Base-by-base conservation (phyloP, 2,329 filamentous ascomycete genomes). In the Cryphonectria parasitica region DNA sequence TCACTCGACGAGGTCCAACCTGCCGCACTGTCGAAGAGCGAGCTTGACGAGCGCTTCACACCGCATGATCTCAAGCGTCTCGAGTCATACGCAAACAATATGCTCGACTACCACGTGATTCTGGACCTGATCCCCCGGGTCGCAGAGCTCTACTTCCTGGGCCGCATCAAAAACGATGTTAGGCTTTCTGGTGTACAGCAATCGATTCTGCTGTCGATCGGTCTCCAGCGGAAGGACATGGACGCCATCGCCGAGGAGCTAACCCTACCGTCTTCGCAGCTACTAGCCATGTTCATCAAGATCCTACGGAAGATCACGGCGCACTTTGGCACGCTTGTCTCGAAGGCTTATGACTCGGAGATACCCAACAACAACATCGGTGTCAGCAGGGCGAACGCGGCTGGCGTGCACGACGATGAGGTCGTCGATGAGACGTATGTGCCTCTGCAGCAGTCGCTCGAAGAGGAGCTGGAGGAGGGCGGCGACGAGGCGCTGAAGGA, bases 211-310 rank as follows among this genome's bases (percentile, higher is more conserved):
- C 87, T 98, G n/a, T 94, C 93, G 7, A 89, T 97, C 64, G 96
- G 97, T 28, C 83, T 98, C 71, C 97, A 99, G 81, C 90, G 92
- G 75, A 98, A 98, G 83, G 91, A 92, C 54, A 84, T 99, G 39
- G 93, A 96, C 19, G 87, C 88, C 17, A 83, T 98, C 11, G 91
- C 95, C 73, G 89, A 91, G 73, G 96, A 99, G 77, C 82, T 97
- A 3, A 87, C 86, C 10, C 82, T 98, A 7, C 89, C 89, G 0
- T 87, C 89, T 2, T 91, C 90, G 61, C 96, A 98, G 82, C 84
- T 98, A 3, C 85, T 99, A 73, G 95, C 95, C 72, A 97, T 98
- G 92, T 98, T 99, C 81, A 93, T 97, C 80, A 99, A 99, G 85
- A 92, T 97, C 72, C 87, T 98, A 71, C 90, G 94, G 74, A 98